These are phyloP conservation scores for Chionographis japonica DNA, from an alignment of 106 monocot species.

Conservation along the genomic window DNA sequence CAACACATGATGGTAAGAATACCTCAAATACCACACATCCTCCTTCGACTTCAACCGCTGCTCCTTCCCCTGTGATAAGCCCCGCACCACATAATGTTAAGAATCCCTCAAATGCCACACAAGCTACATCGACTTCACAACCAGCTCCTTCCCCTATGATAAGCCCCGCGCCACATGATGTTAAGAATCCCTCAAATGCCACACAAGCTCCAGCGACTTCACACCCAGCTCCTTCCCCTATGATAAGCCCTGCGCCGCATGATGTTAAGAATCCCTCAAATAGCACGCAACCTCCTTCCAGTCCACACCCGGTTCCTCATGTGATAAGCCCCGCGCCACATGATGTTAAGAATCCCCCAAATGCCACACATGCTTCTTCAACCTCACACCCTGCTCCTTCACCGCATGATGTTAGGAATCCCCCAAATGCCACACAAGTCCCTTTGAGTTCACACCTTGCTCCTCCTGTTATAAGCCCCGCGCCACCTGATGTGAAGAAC, in stretches of 20 bases:
- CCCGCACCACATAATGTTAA: neutral
- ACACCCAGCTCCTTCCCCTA: neutral
- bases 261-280: no score
- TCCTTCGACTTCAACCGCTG: no score
- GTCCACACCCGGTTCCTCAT: neutral
- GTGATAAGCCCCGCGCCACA: conserved; percentile 7
- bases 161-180: neutral
- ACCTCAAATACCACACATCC: conserved; percentile 1
- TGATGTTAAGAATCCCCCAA: neutral
- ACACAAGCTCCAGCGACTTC: neutral
- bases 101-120: no score
- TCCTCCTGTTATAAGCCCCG: neutral
- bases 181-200: neutral
- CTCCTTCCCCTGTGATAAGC: conserved; percentile 4
- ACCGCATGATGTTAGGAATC: neutral
- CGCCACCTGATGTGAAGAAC: neutral
- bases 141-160: no score
- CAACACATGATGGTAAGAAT: neutral
- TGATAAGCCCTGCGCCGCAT: no score
- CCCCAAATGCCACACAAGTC: neutral
- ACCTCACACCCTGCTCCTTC: neutral
- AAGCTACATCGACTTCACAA: neutral
- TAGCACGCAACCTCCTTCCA: no score
- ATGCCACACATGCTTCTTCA: no score
- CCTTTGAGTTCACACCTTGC: neutral